Conservation (phyloP, 352 stramenopile genomes). For the Peronosclerospora sorghi region DNA sequence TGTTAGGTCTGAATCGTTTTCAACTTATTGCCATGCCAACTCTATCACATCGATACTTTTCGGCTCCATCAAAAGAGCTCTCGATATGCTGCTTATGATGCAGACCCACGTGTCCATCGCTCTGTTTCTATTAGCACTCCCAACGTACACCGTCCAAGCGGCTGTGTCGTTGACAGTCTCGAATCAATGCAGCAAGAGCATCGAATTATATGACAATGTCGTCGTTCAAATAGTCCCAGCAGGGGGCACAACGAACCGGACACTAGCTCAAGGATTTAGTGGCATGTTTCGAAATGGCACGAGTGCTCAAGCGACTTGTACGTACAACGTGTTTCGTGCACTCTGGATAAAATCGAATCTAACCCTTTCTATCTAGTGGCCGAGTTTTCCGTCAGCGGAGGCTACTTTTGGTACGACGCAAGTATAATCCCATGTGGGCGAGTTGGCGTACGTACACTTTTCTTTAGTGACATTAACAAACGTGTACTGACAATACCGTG, state of each 20-base stretch:
- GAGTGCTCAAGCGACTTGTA: constrained; percentile 31
- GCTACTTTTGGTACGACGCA: constrained; percentile 34
- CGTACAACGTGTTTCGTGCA: constrained; percentile 1
- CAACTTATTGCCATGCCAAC: no score
- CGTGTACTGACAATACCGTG: no score
- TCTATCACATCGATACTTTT: no score
- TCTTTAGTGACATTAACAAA: no score
- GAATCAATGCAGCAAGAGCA: constrained; percentile 37
- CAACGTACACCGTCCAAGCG: constrained; percentile 2
- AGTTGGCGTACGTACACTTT: constrained; percentile 17
- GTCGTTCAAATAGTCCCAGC: constrained; percentile 26
- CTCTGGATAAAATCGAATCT: not conserved
- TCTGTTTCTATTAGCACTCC: constrained; percentile 9
- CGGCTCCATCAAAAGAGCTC: not conserved
- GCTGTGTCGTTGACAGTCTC: constrained; percentile 33
- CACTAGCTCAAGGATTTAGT: constrained; percentile 28
- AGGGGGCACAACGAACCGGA: constrained; percentile 23
- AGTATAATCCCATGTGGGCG: constrained; percentile 29
- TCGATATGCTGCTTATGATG: constrained; percentile 6
- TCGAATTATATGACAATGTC: constrained; percentile 51
- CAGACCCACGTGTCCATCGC: constrained; percentile 12
- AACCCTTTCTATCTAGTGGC: constrained; percentile 19
- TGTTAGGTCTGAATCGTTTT: no score
- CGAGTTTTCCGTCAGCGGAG: constrained; percentile 25
- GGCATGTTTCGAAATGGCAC: constrained; percentile 55